Conservation (phyloP, 768 basidiomycete species). For the Scleroderma citrinum region DNA sequence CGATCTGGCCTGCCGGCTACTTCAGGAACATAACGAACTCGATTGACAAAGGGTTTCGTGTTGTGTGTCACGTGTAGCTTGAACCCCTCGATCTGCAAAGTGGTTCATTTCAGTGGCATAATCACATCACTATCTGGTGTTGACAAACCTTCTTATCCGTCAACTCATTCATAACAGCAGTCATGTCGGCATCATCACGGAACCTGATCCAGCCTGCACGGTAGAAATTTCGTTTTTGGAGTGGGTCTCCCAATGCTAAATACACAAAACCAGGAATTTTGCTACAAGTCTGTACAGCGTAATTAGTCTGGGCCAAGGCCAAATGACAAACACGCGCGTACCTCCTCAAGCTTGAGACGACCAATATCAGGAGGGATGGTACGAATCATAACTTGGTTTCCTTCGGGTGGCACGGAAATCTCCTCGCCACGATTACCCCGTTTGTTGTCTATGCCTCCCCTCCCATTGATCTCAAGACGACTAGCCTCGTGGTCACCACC, state of each 20-base stretch:
- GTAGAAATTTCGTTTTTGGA: constrained; percentile 90
- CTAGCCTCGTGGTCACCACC: constrained; percentile 51
- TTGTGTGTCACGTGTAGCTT: constrained; percentile 87
- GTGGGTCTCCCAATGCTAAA: constrained; percentile 85
- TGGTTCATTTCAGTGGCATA: constrained; percentile 4
- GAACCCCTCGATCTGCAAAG: constrained; percentile 82
- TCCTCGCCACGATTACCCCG: constrained; percentile 64
- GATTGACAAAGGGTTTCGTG: constrained; percentile 68
- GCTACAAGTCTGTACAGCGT: constrained; percentile 54
- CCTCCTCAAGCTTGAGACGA: constrained; percentile 85
- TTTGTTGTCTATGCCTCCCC: constrained; percentile 37
- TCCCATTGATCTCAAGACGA: constrained; percentile 57
- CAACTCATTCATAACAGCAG: constrained; percentile 60
- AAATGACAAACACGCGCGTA: constrained; percentile 24
- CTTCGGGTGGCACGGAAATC: constrained; percentile 62
- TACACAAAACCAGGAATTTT: constrained; percentile 80
- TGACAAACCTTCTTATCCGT: constrained; percentile 74
- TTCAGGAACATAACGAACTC: constrained; percentile 77
- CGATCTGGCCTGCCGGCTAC: constrained; percentile 76
- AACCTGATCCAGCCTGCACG: constrained; percentile 94
- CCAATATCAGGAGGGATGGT: constrained; percentile 93
- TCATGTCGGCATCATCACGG: constrained; percentile 79
- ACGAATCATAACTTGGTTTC: constrained; percentile 90
- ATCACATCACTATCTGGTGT: neutral
- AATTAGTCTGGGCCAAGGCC: too few species aligned